phyloP scores from a whole-genome alignment of 1,139 yeast genomes.

The Taphrina communis region DNA sequence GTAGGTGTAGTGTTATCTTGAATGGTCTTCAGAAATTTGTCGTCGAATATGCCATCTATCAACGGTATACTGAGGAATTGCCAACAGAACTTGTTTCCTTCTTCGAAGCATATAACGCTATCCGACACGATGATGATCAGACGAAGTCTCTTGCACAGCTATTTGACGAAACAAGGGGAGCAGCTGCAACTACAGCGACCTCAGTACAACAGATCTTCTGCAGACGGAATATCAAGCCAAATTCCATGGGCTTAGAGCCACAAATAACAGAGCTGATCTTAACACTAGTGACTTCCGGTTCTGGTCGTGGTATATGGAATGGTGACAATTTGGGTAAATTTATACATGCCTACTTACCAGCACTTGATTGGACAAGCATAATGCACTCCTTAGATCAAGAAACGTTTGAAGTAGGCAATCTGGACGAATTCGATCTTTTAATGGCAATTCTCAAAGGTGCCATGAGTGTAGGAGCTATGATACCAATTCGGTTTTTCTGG shows the following conservation, averaged over 20 bases:
- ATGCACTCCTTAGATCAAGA: constrained; percentile 22
- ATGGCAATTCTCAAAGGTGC: constrained; percentile 32
- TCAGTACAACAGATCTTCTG: constrained; percentile 20
- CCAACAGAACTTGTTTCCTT: constrained; percentile 19
- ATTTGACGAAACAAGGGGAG: constrained; percentile 37
- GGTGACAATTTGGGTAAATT: constrained; percentile 23
- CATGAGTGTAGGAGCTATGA: constrained; percentile 17
- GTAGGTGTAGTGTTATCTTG: background rate
- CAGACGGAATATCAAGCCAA: constrained; percentile 5
- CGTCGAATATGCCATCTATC: constrained; percentile 32
- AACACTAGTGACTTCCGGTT: constrained; percentile 16
- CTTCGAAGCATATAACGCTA: constrained; percentile 27
- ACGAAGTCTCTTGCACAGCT: constrained; percentile 33
- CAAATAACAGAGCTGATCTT: constrained; percentile 26
- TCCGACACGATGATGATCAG: constrained; percentile 22
- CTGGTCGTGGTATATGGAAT: constrained; percentile 22
- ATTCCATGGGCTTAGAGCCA: constrained; percentile 1
- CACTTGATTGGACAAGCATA: constrained; percentile 23
- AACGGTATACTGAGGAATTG: constrained; percentile 19
- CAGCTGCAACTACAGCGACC: constrained; percentile 25
- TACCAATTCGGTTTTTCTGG: constrained; percentile 43
- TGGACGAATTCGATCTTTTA: constrained; percentile 25
- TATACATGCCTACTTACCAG: constrained; percentile 16
- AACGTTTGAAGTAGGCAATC: constrained; percentile 5
- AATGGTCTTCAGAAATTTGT: constrained; percentile 27